These are phyloP conservation scores for Populus nigra DNA, from an alignment of 345 rosid genomes.

Conservation along the genomic window DNA sequence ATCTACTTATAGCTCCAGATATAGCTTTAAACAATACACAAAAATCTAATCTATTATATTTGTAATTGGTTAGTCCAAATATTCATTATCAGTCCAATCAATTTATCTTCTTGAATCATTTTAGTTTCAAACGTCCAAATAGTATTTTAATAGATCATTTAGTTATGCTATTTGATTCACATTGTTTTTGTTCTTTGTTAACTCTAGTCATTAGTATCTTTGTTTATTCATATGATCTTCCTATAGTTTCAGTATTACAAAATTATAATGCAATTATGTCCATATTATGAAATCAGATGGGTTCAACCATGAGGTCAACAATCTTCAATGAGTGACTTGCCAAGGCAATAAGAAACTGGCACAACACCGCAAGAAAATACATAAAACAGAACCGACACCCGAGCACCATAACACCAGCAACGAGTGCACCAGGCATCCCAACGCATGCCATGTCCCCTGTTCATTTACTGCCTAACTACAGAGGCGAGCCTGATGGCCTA, in stretches of 20 bases:
- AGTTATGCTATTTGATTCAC: fast-evolving
- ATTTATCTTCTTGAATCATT: too few species aligned
- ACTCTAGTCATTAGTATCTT: too few species aligned
- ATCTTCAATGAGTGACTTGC: constrained; percentile 76
- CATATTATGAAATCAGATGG: constrained; percentile 52
- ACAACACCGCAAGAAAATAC: constrained; percentile 55
- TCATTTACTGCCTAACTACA: constrained; percentile 56
- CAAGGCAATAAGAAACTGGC: constrained; percentile 76
- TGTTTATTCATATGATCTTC: constrained; percentile 1
- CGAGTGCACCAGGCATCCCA: constrained; percentile 73
- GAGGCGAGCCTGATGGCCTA: constrained; percentile 37
- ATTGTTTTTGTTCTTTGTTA: too few species aligned
- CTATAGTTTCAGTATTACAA: background rate
- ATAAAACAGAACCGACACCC: constrained; percentile 54
- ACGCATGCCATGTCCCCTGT: constrained; percentile 61
- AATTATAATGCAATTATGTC: too few species aligned
- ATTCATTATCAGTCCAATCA: too few species aligned
- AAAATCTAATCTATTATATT: too few species aligned
- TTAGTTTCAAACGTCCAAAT: too few species aligned
- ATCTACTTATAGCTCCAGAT: too few species aligned
- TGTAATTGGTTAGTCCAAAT: fast-evolving
- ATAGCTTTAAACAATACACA: fast-evolving
- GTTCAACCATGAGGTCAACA: constrained; percentile 75
- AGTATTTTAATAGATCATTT: too few species aligned
- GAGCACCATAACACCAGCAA: constrained; percentile 43